These are phyloP conservation scores for Hawksworthiomyces lignivorus DNA, from an alignment of 2,329 filamentous ascomycete species.

Conservation along the genomic window DNA sequence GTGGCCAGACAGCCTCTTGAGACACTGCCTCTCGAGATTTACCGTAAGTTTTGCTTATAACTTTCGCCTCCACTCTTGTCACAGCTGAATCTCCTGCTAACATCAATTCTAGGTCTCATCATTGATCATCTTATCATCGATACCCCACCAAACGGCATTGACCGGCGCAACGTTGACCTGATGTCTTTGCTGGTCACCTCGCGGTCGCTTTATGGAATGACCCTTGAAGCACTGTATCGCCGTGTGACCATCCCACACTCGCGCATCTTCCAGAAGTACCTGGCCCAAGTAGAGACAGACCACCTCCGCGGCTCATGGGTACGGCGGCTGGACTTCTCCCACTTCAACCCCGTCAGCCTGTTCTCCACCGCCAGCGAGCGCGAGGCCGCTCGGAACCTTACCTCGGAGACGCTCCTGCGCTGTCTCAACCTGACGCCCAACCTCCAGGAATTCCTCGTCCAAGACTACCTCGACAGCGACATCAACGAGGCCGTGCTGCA, in stretches of 20 bases:
- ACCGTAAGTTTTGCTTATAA: slow-evolving; percentile 51
- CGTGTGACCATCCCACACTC: slow-evolving; percentile 80
- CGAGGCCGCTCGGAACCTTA: slow-evolving; percentile 66
- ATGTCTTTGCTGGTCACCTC: slow-evolving; percentile 71
- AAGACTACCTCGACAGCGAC: slow-evolving; percentile 76
- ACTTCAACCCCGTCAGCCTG: slow-evolving; percentile 73
- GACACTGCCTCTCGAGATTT: slow-evolving; percentile 60
- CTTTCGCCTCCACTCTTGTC: background rate
- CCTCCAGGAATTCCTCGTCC: slow-evolving; percentile 68
- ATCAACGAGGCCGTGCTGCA: slow-evolving; percentile 58
- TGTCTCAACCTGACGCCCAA: slow-evolving; percentile 66
- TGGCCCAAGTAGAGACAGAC: slow-evolving; percentile 59
- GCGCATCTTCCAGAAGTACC: slow-evolving; percentile 73
- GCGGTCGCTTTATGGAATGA: slow-evolving; percentile 64
- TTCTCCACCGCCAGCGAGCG: slow-evolving; percentile 71
- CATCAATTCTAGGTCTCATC: slow-evolving; percentile 53
- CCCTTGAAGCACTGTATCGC: slow-evolving; percentile 66
- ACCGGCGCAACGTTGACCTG: slow-evolving; percentile 69
- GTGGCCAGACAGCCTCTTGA: slow-evolving; percentile 38
- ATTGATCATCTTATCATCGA: slow-evolving; percentile 69
- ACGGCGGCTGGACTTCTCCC: slow-evolving; percentile 73
- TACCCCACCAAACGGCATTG: slow-evolving; percentile 65
- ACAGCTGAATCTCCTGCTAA: background rate
- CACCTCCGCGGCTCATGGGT: slow-evolving; percentile 66
- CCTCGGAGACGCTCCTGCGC: slow-evolving; percentile 61